phyloP scores from a whole-genome alignment of 768 basidiomycete species.

The Suillus cothurnatus region DNA sequence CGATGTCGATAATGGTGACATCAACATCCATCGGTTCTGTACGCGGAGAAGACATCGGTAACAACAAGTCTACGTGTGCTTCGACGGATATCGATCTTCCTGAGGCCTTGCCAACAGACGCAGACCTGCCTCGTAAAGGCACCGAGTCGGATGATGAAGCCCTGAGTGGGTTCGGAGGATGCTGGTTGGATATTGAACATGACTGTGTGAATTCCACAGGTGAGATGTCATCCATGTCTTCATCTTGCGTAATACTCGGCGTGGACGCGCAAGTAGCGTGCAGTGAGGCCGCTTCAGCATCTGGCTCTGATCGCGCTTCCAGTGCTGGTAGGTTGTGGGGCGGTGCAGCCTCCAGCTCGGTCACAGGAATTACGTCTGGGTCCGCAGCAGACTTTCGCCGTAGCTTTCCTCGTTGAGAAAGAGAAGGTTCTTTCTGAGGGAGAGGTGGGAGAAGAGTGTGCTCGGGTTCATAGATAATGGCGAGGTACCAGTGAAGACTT shows the following conservation, averaged over 20 bases:
- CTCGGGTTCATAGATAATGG: conserved; percentile 86
- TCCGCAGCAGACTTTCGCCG: conserved; percentile 9
- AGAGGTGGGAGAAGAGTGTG: conserved; percentile 54
- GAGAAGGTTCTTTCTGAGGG: conserved; percentile 25
- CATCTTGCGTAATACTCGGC: conserved; percentile 19
- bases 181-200: conserved; percentile 17
- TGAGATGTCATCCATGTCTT: conserved; percentile 17
- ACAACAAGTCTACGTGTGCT: not conserved
- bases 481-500: conserved; percentile 97
- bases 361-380: not conserved
- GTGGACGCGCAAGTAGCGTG: conserved; percentile 23
- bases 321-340: conserved; percentile 5
- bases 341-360: conserved; percentile 4
- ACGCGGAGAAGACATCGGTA: conserved; percentile 16
- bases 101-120: not conserved
- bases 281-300: conserved; percentile 19
- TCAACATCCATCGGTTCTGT: conserved; percentile 32
- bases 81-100: not conserved
- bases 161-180: conserved; percentile 12
- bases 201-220: conserved; percentile 17
- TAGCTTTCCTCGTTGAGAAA: conserved; percentile 6
- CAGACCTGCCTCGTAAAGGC: not conserved
- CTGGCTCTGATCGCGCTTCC: conserved; percentile 14
- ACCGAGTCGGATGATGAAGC: conserved; percentile 9
- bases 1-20: not conserved